Percentiles rank a stretch among this genome's conserved stretches.
These are phyloP conservation scores for Purpureocillium takamizusanense DNA, from an alignment of 2,329 filamentous ascomycete genomes.

Conservation along the genomic window DNA sequence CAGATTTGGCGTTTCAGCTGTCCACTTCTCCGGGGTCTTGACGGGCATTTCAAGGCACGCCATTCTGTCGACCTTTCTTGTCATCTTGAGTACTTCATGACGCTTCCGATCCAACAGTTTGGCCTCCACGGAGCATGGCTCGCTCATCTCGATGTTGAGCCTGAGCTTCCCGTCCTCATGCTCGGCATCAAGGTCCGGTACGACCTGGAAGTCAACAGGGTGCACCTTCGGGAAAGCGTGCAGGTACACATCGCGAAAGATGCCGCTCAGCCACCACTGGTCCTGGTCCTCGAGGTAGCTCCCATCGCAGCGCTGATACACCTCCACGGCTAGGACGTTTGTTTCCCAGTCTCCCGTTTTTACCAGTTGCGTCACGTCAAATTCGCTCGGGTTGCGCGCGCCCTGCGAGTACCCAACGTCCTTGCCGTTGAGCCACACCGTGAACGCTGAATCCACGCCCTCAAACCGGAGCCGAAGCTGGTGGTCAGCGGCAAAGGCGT, in stretches of 20 bases:
- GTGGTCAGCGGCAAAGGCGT: constrained; percentile 32
- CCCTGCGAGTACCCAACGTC: constrained; percentile 66
- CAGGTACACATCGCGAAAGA: constrained; percentile 62
- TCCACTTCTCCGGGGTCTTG: constrained; percentile 52
- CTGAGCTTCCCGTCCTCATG: constrained; percentile 43
- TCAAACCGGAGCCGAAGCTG: constrained; percentile 64
- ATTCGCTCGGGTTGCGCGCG: constrained; percentile 63
- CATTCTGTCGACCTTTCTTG: constrained; percentile 18
- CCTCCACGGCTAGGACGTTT: constrained; percentile 55
- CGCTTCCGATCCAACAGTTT: constrained; percentile 27
- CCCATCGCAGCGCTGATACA: constrained; percentile 66
- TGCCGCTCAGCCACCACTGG: constrained; percentile 60
- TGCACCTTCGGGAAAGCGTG: constrained; percentile 48
- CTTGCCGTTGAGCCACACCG: constrained; percentile 60
- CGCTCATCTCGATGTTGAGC: constrained; percentile 34
- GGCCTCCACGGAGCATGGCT: constrained; percentile 17
- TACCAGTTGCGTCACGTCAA: constrained; percentile 54
- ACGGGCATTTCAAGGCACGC: constrained; percentile 33
- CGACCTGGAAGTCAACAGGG: constrained; percentile 47
- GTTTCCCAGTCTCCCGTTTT: constrained; percentile 19
- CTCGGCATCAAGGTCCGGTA: constrained; percentile 44
- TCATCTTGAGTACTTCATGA: constrained; percentile 14
- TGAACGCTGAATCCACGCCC: constrained; percentile 64
- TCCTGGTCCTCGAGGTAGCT: constrained; percentile 66
- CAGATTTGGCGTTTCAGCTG: constrained; percentile 56